Evolutionary conservation across 805 yeast species (phyloP).

Genomic region (Starmerella asiatica): DNA sequence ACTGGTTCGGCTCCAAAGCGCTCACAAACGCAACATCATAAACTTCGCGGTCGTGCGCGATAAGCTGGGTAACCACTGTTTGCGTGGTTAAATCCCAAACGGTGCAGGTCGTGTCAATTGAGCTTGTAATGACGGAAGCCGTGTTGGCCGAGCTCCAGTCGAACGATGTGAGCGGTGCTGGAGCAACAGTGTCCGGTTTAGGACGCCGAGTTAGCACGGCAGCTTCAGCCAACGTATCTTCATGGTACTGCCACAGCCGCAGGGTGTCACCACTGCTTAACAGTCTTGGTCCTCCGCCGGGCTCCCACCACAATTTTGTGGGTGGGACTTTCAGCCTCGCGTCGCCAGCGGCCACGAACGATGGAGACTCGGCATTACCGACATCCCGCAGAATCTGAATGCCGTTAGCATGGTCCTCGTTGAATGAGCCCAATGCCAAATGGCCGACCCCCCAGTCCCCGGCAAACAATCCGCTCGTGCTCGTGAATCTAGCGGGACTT

Average conservation of each 20-base stretch:
- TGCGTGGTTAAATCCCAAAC: constrained; percentile 74
- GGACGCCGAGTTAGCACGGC: constrained; percentile 32
- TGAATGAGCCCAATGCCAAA: constrained; percentile 60
- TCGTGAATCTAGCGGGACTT: constrained; percentile 23
- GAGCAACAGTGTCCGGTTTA: constrained; percentile 31
- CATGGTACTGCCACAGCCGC: constrained; percentile 36
- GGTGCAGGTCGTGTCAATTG: constrained; percentile 94
- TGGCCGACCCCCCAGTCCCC: constrained; percentile 44
- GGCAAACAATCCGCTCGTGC: constrained; percentile 38
- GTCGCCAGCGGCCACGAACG: constrained; percentile 32
- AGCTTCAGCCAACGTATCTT: constrained; percentile 29
- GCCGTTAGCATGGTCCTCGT: constrained; percentile 63
- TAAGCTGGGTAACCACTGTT: constrained; percentile 76
- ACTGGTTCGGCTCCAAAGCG: constrained; percentile 50
- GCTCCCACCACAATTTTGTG: constrained; percentile 65
- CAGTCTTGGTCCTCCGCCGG: constrained; percentile 30
- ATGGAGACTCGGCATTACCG: not conserved
- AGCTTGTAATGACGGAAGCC: constrained; percentile 60
- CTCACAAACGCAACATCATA: constrained; percentile 78
- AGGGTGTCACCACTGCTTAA: constrained; percentile 64
- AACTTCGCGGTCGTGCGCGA: constrained; percentile 93
- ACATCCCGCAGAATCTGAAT: constrained; percentile 28
- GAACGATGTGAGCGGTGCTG: constrained; percentile 82
- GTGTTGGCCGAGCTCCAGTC: constrained; percentile 79
- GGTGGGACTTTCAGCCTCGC: constrained; percentile 50